Evolutionary conservation across 1,284 basidiomycete species (phyloP).

Genomic region (Ceratobasidium sp.): DNA sequence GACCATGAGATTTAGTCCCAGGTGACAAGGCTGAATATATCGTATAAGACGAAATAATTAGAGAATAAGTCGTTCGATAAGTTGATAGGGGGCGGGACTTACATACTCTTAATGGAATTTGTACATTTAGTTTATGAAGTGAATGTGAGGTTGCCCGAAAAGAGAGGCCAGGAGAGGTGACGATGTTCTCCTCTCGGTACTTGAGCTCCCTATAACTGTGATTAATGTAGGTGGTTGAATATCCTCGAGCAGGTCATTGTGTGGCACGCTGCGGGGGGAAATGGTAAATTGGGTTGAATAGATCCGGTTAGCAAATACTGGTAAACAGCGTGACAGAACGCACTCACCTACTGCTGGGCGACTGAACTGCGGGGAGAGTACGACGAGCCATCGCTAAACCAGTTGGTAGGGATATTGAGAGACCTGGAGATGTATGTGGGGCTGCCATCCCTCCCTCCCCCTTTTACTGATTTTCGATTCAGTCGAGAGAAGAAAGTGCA

Average conservation of each 20-base stretch:
- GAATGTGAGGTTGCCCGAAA: background rate
- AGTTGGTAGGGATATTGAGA: background rate
- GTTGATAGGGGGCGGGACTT: background rate
- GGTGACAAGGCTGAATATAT: background rate
- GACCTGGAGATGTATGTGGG: background rate
- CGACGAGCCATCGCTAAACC: background rate
- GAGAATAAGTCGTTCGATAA: background rate
- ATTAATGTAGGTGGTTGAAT: too few species aligned
- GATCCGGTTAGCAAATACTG: background rate
- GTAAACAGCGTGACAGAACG: background rate
- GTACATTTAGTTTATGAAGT: background rate
- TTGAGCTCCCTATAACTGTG: too few species aligned
- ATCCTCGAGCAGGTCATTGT: background rate
- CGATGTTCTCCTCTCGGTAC: background rate
- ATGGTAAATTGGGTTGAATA: background rate
- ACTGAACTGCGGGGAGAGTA: background rate
- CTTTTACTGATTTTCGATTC: background rate
- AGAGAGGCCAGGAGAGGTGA: background rate
- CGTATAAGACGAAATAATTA: background rate
- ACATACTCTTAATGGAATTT: background rate
- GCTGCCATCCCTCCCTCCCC: too few species aligned
- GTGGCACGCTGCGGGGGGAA: background rate
- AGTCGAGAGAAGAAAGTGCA: too few species aligned
- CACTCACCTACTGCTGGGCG: background rate
- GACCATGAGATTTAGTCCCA: background rate